A percentile compares a stretch with the other conserved stretches of the same genome.
Evolutionary conservation across 2,329 filamentous ascomycete species (phyloP).

Genomic region (Penicillium sclerotigenum): DNA sequence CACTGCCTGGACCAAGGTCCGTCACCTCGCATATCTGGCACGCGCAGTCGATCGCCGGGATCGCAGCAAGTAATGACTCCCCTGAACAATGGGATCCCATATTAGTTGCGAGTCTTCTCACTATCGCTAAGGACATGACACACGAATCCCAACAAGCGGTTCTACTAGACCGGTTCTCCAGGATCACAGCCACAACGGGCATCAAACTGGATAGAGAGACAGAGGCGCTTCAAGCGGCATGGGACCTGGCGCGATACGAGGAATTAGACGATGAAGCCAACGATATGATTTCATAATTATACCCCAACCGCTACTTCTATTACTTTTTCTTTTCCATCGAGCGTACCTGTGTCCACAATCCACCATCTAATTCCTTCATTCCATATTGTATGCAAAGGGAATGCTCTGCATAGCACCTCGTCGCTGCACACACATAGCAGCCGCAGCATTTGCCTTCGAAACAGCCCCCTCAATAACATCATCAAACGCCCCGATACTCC

Average conservation of each 20-base stretch:
- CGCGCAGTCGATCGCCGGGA: conserved; percentile 26
- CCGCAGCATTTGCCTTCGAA: conserved; percentile 17
- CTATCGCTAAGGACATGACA: conserved; percentile 24
- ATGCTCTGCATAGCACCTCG: conserved; percentile 22
- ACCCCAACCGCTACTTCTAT: neutral
- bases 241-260: conserved; percentile 24
- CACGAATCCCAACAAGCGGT: conserved; percentile 24
- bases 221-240: conserved; percentile 13
- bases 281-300: conserved; percentile 8
- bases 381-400: conserved; percentile 22
- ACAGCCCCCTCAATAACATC: conserved; percentile 18
- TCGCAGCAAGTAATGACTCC: conserved; percentile 25
- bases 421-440: conserved; percentile 19
- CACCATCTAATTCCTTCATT: neutral
- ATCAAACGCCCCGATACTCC: conserved; percentile 14
- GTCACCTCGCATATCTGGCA: conserved; percentile 29
- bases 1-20: conserved; percentile 21
- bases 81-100: conserved; percentile 26
- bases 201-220: conserved; percentile 22
- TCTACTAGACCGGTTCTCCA: conserved; percentile 14
- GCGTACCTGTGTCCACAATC: neutral
- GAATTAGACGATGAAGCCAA: conserved; percentile 15
- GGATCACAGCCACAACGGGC: conserved; percentile 18
- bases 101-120: conserved; percentile 20
- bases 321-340: neutral